These are phyloP conservation scores for Asterophora parasitica DNA, from an alignment of 768 basidiomycete genomes.

Conservation along the genomic window DNA sequence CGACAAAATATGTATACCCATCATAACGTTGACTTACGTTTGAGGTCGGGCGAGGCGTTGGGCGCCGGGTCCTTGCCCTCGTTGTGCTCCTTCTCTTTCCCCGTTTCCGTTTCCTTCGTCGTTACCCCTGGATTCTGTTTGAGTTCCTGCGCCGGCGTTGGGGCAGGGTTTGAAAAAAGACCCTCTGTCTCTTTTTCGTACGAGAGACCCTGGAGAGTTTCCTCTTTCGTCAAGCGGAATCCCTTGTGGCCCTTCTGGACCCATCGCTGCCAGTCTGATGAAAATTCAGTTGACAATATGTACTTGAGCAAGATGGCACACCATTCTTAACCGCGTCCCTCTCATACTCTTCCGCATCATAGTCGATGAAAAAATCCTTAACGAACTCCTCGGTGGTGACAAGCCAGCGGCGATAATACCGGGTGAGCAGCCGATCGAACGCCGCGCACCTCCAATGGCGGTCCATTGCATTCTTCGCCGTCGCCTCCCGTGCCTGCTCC, in stretches of 20 bases:
- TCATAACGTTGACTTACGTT: no score
- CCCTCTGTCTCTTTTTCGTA: no score
- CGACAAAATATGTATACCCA: no score
- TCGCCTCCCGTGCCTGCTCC: conserved; percentile 26
- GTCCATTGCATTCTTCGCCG: conserved; percentile 24
- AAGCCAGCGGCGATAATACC: conserved; percentile 41
- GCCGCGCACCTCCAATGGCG: conserved; percentile 33
- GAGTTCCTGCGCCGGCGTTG: no score
- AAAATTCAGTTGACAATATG: not conserved
- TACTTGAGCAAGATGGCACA: conserved; percentile 17
- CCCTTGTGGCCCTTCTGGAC: not conserved
- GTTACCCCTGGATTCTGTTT: no score
- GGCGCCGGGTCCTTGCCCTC: no score
- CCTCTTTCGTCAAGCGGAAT: no score
- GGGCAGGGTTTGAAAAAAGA: no score
- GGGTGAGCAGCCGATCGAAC: conserved; percentile 38
- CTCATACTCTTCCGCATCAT: conserved; percentile 37
- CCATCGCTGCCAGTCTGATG: not conserved
- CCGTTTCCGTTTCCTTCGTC: no score
- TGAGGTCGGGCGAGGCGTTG: no score
- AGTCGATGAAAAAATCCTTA: conserved; percentile 35
- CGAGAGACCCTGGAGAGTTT: no score
- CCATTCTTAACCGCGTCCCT: conserved; percentile 34
- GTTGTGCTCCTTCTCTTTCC: no score
- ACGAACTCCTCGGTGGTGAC: conserved; percentile 33